These are phyloP conservation scores for Cinchona pubescens DNA, from an alignment of 257 asterid species.

Conservation along the genomic window DNA sequence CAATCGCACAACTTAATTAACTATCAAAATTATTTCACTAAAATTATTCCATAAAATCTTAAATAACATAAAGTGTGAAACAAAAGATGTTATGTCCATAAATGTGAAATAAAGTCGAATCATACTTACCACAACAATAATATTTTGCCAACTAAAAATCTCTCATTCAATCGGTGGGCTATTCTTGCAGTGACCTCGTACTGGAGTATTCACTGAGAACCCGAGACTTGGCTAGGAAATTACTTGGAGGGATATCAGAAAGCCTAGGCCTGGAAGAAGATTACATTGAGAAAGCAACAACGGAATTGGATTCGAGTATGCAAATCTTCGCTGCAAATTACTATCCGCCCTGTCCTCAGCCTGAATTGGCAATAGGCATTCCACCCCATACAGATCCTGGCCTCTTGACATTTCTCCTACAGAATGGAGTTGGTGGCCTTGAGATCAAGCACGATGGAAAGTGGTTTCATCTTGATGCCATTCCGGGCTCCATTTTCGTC, in stretches of 20 bases:
- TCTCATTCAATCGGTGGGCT: too few relatives aligned
- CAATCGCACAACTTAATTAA: too few relatives aligned
- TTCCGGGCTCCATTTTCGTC: slow-evolving; percentile 60
- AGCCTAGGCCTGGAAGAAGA: slow-evolving; percentile 55
- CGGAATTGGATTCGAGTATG: slow-evolving; percentile 37
- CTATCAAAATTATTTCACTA: too few relatives aligned
- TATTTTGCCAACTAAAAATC: too few relatives aligned
- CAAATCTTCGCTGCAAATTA: slow-evolving; percentile 54
- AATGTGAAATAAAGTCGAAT: too few relatives aligned
- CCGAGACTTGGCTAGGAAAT: slow-evolving; percentile 35
- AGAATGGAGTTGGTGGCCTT: slow-evolving; percentile 60
- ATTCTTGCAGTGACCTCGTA: slow-evolving; percentile 33
- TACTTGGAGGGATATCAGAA: slow-evolving; percentile 46
- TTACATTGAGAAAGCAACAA: slow-evolving; percentile 33
- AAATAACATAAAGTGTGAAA: too few relatives aligned
- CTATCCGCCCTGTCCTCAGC: slow-evolving; percentile 70
- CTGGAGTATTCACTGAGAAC: slow-evolving; percentile 40
- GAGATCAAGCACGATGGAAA: slow-evolving; percentile 52
- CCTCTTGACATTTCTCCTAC: slow-evolving; percentile 60
- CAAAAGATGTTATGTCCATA: too few relatives aligned
- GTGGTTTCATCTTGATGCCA: slow-evolving; percentile 52
- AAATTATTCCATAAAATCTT: too few relatives aligned
- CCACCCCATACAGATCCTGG: slow-evolving; percentile 81
- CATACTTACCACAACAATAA: too few relatives aligned
- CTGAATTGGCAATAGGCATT: slow-evolving; percentile 59